phyloP scores from a whole-genome alignment of 1,284 basidiomycete species.

The Athelia psychrophila region DNA sequence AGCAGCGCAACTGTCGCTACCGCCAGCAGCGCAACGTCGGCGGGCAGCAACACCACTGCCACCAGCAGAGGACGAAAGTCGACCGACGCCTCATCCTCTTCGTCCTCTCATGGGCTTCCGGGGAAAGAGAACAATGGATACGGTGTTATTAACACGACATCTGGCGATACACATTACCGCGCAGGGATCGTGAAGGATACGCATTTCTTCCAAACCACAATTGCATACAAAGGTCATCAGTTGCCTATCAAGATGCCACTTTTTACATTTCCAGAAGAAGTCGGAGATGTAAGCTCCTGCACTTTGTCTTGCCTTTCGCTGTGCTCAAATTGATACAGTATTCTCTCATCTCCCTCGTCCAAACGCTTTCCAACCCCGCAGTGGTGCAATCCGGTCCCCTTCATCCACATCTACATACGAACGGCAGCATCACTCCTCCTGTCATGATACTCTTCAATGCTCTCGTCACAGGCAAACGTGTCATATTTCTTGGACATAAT shows the following conservation, averaged over 20 bases:
- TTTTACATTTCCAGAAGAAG: conserved; percentile 87
- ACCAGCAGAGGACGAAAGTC: conserved; percentile 56
- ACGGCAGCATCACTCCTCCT: conserved; percentile 87
- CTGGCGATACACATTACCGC: conserved; percentile 40
- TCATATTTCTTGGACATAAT: conserved; percentile 90
- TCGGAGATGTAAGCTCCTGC: conserved; percentile 78
- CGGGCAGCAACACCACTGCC: conserved; percentile 32
- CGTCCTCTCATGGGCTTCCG: conserved; percentile 38
- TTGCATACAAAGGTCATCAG: conserved; percentile 75
- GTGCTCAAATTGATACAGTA: conserved; percentile 64
- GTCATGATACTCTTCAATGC: conserved; percentile 96
- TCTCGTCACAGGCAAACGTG: conserved; percentile 88
- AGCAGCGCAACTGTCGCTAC: conserved; percentile 17
- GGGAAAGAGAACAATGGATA: conserved; percentile 15
- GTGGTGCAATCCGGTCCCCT: conserved; percentile 69
- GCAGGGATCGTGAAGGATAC: conserved; percentile 78
- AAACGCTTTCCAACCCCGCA: conserved; percentile 77
- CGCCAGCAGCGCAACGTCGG: conserved; percentile 32
- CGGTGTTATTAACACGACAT: conserved; percentile 27
- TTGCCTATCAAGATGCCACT: conserved; percentile 87
- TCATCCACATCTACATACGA: conserved; percentile 92
- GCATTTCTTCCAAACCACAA: conserved; percentile 87
- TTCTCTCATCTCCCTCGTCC: conserved; percentile 88
- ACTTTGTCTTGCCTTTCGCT: conserved; percentile 15
- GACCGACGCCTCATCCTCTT: conserved; percentile 69